Percentiles rank a stretch among this genome's conserved stretches.
phyloP scores from a whole-genome alignment of 2,329 filamentous ascomycete species.

The Exophiala calicioides region DNA sequence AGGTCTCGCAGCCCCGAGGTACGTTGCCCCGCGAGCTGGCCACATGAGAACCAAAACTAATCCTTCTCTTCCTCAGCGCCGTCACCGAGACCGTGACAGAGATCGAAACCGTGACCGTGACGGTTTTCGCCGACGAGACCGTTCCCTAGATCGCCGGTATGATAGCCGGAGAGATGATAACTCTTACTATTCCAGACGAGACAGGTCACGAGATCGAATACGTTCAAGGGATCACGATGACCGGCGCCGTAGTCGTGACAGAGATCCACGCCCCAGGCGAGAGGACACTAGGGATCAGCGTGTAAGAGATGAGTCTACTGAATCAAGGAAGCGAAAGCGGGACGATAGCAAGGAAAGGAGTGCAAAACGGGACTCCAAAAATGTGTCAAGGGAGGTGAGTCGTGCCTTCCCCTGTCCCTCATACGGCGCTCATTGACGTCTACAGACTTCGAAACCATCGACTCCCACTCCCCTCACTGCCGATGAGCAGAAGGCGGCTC shows the following conservation, averaged over 20 bases:
- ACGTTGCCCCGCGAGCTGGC: slow-evolving; percentile 33
- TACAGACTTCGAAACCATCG: slow-evolving; percentile 57
- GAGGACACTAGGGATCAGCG: slow-evolving; percentile 68
- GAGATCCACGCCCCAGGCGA: slow-evolving; percentile 68
- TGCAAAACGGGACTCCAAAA: slow-evolving; percentile 50
- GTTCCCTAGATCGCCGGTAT: slow-evolving; percentile 59
- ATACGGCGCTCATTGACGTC: slow-evolving; percentile 29
- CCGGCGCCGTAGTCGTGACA: slow-evolving; percentile 65
- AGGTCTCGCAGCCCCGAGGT: slow-evolving; percentile 50
- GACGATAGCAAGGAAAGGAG: slow-evolving; percentile 64
- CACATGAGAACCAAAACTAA: slow-evolving; percentile 11
- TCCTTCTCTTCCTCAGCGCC: slow-evolving; percentile 4
- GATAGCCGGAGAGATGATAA: slow-evolving; percentile 65
- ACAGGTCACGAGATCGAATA: slow-evolving; percentile 65
- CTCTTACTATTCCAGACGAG: slow-evolving; percentile 62
- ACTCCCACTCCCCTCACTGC: slow-evolving; percentile 57
- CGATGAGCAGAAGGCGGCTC: slow-evolving; percentile 75
- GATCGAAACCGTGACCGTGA: slow-evolving; percentile 58
- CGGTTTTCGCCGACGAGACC: slow-evolving; percentile 66
- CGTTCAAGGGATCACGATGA: slow-evolving; percentile 58
- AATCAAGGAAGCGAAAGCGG: slow-evolving; percentile 67
- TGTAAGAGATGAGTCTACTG: slow-evolving; percentile 70
- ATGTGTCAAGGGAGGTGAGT: slow-evolving; percentile 61
- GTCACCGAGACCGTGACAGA: slow-evolving; percentile 44
- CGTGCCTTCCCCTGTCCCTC: background rate